Base-by-base conservation (phyloP, 371 early-diverging fungal species). In the Apophysomyces sp. region DNA sequence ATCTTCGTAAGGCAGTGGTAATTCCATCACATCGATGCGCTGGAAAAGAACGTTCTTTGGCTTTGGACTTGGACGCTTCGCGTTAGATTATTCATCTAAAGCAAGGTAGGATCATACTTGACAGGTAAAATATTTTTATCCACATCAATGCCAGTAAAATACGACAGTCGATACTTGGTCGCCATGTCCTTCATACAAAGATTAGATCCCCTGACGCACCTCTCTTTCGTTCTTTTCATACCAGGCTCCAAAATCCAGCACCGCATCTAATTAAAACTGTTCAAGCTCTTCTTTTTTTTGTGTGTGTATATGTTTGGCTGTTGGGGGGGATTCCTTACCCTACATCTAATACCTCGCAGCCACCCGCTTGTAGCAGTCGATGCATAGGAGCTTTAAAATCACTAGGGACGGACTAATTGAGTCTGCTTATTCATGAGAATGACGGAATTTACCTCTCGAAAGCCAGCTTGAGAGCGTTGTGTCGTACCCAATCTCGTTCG, bases 101-200 rank as follows among this genome's bases (percentile, higher is more conserved):
- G 3, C 1, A 30, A 36, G 26, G 3, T 39, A 18, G 28, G 4
- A 54, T 53, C 57, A 67, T 71, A 71, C 77, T 58, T 74, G 57
- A 58, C 55, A 9, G 78, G 75, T 18, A 78, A 55, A 8, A 73
- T 62, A 55, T 68, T 68, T 51, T 75, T 78, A 41, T 78, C 76
- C 24, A 73, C 62, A 57, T 78, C 78, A 30, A 78, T 69, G 16
- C 78, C 78, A 28, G 70, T 78, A 39, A 78, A 78, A 63, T 78
- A 71, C 28, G 78, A 78, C 7, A 74, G 52, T 9, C 71, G 75
- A 44, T 69, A 78, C 31, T 58, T 60, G 4, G 58, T 57, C 11
- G 78, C 75, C 78, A 78, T 78, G 39, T 78, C 78, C 78, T 78
- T 8, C 44, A 62, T 26, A 12, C 39, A 53, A 24, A 34, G 34